A percentile compares a stretch with the other conserved stretches of the same genome.
phyloP scores from a whole-genome alignment of 345 rosid genomes.

The Salix viminalis region DNA sequence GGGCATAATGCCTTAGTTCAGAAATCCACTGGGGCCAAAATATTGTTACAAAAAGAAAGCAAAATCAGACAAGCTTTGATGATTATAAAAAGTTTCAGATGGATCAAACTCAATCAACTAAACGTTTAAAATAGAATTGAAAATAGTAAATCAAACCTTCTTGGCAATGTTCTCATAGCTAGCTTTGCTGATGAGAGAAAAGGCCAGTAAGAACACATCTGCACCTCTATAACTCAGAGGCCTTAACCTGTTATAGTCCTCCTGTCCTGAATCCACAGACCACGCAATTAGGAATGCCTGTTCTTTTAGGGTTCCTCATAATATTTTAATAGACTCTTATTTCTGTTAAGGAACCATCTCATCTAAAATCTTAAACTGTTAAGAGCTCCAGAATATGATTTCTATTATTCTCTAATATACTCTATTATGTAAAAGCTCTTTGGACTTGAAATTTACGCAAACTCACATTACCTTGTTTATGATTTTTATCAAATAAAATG shows the following conservation, averaged over 20 bases:
- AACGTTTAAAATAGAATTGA: not conserved
- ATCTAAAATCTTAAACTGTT: fast-evolving
- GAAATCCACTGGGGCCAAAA: constrained; percentile 37
- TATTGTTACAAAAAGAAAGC: not conserved
- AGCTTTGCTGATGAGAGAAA: constrained; percentile 47
- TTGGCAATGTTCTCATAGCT: constrained; percentile 51
- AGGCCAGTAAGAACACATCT: constrained; percentile 50
- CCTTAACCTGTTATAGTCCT: constrained; percentile 57
- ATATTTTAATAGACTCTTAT: not conserved
- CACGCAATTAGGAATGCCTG: not conserved
- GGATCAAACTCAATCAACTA: not conserved
- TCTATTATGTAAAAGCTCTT: no score
- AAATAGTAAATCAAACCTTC: constrained; percentile 25
- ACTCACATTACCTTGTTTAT: fast-evolving
- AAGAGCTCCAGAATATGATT: fast-evolving
- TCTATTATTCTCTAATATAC: no score
- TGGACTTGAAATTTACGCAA: no score
- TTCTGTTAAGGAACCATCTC: no score
- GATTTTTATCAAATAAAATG: no score
- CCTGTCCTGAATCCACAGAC: constrained; percentile 39
- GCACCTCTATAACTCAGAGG: constrained; percentile 59
- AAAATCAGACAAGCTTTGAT: not conserved
- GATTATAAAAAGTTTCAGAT: not conserved
- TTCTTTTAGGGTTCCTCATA: not conserved
- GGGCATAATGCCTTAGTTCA: constrained; percentile 57